phyloP scores from a whole-genome alignment of 2,329 filamentous ascomycete species.

The Aspergillus pseudonomiae region DNA sequence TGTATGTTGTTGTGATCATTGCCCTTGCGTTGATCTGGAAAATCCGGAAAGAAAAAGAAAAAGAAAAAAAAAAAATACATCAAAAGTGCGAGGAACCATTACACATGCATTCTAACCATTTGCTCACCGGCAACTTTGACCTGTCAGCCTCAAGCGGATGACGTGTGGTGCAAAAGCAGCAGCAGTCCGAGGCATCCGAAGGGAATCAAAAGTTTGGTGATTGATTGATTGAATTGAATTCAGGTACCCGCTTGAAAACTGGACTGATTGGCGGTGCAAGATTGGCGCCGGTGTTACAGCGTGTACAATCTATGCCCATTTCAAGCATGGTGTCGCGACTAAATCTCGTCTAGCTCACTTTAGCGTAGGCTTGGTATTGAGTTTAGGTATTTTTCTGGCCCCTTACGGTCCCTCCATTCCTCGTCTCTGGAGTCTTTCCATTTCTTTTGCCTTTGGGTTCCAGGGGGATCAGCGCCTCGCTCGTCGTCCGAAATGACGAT shows the following conservation, averaged over 20 bases:
- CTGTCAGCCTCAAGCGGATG: not conserved
- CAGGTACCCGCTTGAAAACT: not conserved
- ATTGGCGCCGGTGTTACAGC: constrained; percentile 8
- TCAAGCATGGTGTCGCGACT: not conserved
- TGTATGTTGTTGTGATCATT: not conserved
- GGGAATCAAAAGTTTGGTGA: not conserved
- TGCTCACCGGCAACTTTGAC: not conserved
- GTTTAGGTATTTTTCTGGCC: not conserved
- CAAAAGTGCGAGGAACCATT: not conserved
- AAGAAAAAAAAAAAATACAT: not conserved
- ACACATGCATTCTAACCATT: not conserved
- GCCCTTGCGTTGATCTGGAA: not conserved
- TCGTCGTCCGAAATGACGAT: not conserved
- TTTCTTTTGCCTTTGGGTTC: too few species aligned
- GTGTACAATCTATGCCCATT: not conserved
- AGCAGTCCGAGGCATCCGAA: not conserved
- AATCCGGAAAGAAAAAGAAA: not conserved
- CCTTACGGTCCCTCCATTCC: not conserved
- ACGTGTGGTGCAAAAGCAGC: not conserved
- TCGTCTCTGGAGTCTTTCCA: too few species aligned
- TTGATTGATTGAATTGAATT: not conserved
- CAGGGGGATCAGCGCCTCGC: not conserved
- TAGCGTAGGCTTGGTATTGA: constrained; percentile 7
- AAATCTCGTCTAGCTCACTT: not conserved
- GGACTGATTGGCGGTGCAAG: not conserved